Base-by-base conservation (phyloP, 2,329 filamentous ascomycete species). In the Colletotrichum neosansevieriae region DNA sequence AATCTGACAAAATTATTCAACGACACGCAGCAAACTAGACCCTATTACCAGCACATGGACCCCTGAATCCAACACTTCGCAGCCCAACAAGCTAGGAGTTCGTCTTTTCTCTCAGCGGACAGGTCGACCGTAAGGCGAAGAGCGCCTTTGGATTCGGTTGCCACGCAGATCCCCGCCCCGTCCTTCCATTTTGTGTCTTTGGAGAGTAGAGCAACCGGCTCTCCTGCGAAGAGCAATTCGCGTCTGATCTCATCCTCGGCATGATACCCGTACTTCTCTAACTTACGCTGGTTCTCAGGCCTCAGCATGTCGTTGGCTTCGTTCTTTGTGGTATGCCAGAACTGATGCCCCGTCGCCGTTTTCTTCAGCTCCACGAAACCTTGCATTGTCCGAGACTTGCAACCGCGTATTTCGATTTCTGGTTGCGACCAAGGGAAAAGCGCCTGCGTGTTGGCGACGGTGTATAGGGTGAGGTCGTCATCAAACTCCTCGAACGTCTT, bases 301-400 rank as follows among this genome's bases (percentile, higher is more conserved):
- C 61, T 47, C 6, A 44, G 42, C 38, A 24, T 29, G 34, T 63
- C 69, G 19, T 45, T 42, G 32, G 29, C 17, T 6, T 44, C 17
- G 36, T 70, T 70, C 44, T 47, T 54, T 24, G 70, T 72, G 54
- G 65, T 36, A 32, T 72, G 70, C 58, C 65, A 72, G 61, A 72
- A 72, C 7, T 69, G 65, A 29, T 64, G 69, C 29, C 61, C 15
- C 13, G 57, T 60, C 38, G 12, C 13, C 24, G 50, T 58, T 36
- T 38, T 53, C 49, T 57, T 49, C 45, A 70, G 51, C 51, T 63
- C 45, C 4, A 63, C n/a, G 34, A 58, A 49, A n/a, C 67, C 53
- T 12, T 17, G 29, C 13, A 59, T 34, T 3, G 62, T 62, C 1
- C 58, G 45, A 4, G 62, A 57, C 15, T 67, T 63, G 12, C 62